A percentile compares a stretch with the other conserved stretches of the same genome.
Evolutionary conservation across 2,329 filamentous ascomycete species (phyloP).

Genomic region (Sclerotinia sclerotiorum): DNA sequence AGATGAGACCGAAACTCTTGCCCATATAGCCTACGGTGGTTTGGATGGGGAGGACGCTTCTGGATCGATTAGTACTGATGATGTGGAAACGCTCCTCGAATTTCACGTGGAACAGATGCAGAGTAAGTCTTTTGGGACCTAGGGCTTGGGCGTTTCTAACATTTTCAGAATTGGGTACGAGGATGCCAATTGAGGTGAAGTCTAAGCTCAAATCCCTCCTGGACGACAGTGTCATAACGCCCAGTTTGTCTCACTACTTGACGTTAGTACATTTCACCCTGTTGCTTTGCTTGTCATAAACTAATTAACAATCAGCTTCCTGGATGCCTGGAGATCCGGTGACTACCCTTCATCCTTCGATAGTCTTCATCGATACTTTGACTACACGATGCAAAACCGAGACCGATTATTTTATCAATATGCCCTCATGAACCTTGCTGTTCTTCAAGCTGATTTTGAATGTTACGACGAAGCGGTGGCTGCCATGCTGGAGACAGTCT

Average conservation of each 20-base stretch:
- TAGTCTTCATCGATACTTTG: constrained; percentile 89
- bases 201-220: constrained; percentile 69
- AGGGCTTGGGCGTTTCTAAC: constrained; percentile 29
- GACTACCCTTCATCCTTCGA: constrained; percentile 91
- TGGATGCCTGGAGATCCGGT: constrained; percentile 88
- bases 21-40: constrained; percentile 37
- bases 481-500: constrained; percentile 91
- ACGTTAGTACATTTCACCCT: constrained; percentile 47
- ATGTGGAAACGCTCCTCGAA: constrained; percentile 77
- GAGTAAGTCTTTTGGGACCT: constrained; percentile 50
- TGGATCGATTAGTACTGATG: constrained; percentile 66
- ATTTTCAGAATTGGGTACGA: constrained; percentile 66
- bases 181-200: constrained; percentile 73
- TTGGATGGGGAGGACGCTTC: constrained; percentile 38
- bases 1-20: constrained; percentile 45
- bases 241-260: constrained; percentile 74
- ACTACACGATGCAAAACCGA: constrained; percentile 86
- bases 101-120: constrained; percentile 89
- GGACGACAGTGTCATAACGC: constrained; percentile 63
- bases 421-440: constrained; percentile 86
- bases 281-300: background rate
- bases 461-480: constrained; percentile 87
- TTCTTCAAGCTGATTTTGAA: constrained; percentile 92
- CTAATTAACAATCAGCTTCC: constrained; percentile 58
- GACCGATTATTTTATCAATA: constrained; percentile 92